A percentile compares a stretch with the other conserved stretches of the same genome.
These are phyloP conservation scores for Saururus chinensis DNA, from an alignment of 164 flowering plant genomes.

Conservation along the genomic window DNA sequence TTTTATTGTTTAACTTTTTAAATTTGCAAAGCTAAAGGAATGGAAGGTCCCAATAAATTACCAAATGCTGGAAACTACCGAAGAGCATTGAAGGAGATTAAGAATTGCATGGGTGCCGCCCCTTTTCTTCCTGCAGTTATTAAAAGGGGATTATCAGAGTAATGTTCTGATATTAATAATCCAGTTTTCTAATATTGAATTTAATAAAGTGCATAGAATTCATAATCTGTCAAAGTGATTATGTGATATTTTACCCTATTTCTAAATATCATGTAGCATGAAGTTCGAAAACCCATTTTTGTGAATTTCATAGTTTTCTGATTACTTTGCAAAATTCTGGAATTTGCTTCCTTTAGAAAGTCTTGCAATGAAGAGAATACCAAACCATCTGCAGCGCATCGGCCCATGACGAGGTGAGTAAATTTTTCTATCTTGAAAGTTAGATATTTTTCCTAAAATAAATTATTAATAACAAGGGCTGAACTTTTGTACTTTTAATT, in stretches of 20 bases:
- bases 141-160: slow-evolving; percentile 30
- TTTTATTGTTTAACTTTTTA: slow-evolving; percentile 4
- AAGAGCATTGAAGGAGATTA: slow-evolving; percentile 58
- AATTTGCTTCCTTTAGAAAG: neutral
- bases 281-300: no score
- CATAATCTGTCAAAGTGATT: no score
- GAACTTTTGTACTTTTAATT: slow-evolving; percentile 4
- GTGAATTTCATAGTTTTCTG: no score
- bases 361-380: slow-evolving; percentile 1
- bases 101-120: slow-evolving; percentile 46
- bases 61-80: slow-evolving; percentile 38
- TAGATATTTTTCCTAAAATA: neutral
- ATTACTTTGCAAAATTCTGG: neutral
- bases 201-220: no score
- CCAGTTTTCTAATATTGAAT: no score
- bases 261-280: no score
- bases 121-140: slow-evolving; percentile 44
- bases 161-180: neutral
- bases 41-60: slow-evolving; percentile 26
- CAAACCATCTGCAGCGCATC: neutral
- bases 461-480: neutral
- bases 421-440: neutral
- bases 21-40: slow-evolving; percentile 13
- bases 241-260: no score
- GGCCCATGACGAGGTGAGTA: slow-evolving; percentile 9